Conservation (phyloP, 2,329 filamentous ascomycete species). For the Xylaria sp. region DNA sequence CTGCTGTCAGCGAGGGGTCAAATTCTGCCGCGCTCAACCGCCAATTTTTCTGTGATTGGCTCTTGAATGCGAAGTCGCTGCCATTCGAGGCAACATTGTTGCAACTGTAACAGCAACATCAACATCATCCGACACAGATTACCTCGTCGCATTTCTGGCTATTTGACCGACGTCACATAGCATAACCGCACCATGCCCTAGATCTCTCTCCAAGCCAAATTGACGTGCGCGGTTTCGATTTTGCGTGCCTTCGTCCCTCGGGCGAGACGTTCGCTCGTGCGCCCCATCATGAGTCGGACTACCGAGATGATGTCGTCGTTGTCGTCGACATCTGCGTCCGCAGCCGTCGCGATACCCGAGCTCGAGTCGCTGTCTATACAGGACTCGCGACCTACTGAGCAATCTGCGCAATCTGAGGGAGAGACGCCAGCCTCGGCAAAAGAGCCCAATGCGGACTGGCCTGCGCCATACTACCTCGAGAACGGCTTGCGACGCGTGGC, state of each 20-base stretch:
- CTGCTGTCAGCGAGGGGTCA: conserved; percentile 6
- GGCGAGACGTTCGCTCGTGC: conserved; percentile 16
- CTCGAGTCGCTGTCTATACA: conserved; percentile 37
- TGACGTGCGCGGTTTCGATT: conserved; percentile 13
- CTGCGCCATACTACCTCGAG: conserved; percentile 82
- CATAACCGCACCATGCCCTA: conserved; percentile 13
- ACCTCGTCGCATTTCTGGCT: background rate
- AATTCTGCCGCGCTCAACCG: conserved; percentile 41
- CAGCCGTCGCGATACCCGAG: conserved; percentile 31
- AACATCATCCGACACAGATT: background rate
- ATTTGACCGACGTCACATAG: background rate
- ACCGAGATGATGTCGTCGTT: conserved; percentile 18
- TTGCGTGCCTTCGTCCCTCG: conserved; percentile 9
- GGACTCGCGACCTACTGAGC: conserved; percentile 8
- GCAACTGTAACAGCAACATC: background rate
- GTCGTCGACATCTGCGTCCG: conserved; percentile 27
- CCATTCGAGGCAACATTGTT: conserved; percentile 1
- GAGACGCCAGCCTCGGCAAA: conserved; percentile 42
- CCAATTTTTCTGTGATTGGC: conserved; percentile 27
- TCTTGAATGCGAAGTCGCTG: background rate
- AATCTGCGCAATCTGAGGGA: conserved; percentile 4
- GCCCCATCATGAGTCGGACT: conserved; percentile 40
- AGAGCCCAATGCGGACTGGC: conserved; percentile 57
- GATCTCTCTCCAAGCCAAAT: background rate
- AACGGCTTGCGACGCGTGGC: conserved; percentile 83